Conservation (phyloP, 2,329 filamentous ascomycete genomes). For the Fusarium camptoceras region DNA sequence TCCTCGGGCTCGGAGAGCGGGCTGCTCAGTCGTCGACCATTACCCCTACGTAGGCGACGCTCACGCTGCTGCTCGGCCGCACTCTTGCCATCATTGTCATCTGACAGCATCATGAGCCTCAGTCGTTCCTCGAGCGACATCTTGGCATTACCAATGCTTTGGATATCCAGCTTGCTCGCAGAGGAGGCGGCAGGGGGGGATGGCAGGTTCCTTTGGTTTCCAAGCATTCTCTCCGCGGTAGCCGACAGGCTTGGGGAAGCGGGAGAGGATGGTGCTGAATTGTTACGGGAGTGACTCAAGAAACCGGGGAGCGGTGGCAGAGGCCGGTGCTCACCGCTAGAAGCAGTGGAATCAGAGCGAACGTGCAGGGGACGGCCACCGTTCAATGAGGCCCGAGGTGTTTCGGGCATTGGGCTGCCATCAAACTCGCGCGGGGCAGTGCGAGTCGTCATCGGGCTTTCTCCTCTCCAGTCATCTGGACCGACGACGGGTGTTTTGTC, state of each 20-base stretch:
- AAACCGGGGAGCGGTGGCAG: conserved; percentile 85
- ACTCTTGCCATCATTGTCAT: conserved; percentile 68
- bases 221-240: conserved; percentile 78
- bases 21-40: conserved; percentile 61
- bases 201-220: conserved; percentile 75
- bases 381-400: conserved; percentile 49
- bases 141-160: conserved; percentile 77
- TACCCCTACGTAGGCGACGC: conserved; percentile 74
- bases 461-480: conserved; percentile 93
- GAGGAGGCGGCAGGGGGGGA: conserved; percentile 75
- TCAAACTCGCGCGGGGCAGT: conserved; percentile 63
- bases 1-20: conserved; percentile 57
- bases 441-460: conserved; percentile 62
- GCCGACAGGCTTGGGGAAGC: conserved; percentile 74
- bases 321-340: conserved; percentile 84
- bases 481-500: conserved; percentile 98
- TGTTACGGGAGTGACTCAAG: conserved; percentile 51
- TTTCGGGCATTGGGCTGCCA: conserved; percentile 74
- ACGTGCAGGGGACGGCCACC: conserved; percentile 65
- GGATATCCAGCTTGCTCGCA: conserved; percentile 80
- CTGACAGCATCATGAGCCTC: conserved; percentile 87
- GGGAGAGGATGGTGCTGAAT: conserved; percentile 60
- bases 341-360: conserved; percentile 79
- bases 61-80: conserved; percentile 75
- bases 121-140: conserved; percentile 90